These are phyloP conservation scores for Sodiomyces alkalinus DNA, from an alignment of 2,329 filamentous ascomycete species.

Conservation along the genomic window DNA sequence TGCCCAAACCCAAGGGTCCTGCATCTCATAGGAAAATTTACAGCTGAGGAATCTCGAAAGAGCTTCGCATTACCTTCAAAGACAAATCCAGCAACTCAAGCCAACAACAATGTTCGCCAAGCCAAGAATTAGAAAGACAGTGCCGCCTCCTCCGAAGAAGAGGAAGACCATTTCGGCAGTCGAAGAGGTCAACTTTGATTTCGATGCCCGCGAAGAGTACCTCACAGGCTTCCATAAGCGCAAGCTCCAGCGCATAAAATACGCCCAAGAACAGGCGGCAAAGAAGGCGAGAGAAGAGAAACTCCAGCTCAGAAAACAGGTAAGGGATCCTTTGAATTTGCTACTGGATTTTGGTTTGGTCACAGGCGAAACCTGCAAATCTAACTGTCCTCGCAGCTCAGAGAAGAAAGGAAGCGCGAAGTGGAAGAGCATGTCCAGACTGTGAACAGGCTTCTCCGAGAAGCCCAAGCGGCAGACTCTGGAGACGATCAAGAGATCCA, in stretches of 20 bases:
- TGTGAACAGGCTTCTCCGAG: slow-evolving; percentile 54
- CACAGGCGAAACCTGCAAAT: too few species aligned
- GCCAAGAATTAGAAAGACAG: slow-evolving; percentile 43
- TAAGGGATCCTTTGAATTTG: slow-evolving; percentile 17
- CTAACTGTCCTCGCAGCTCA: too few species aligned
- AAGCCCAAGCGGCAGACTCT: slow-evolving; percentile 36
- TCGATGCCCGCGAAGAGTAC: slow-evolving; percentile 65
- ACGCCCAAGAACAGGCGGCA: slow-evolving; percentile 67
- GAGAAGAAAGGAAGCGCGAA: slow-evolving; percentile 69
- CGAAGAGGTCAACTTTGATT: slow-evolving; percentile 79
- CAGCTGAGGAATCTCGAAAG: too few species aligned
- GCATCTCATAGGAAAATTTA: too few species aligned
- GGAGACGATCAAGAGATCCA: slow-evolving; percentile 20
- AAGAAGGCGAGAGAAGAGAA: slow-evolving; percentile 67
- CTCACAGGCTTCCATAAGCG: slow-evolving; percentile 95
- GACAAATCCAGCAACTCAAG: too few species aligned
- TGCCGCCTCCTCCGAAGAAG: slow-evolving; percentile 49
- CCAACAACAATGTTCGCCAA: slow-evolving; percentile 32
- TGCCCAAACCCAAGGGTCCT: too few species aligned
- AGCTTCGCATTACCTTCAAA: too few species aligned
- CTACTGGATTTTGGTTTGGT: not conserved
- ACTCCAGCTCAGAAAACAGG: slow-evolving; percentile 60
- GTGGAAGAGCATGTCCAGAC: slow-evolving; percentile 68
- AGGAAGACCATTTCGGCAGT: slow-evolving; percentile 44
- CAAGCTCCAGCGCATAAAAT: slow-evolving; percentile 71